Conservation (phyloP, 257 asterid genomes). For the Solanum pinnatisectum region DNA sequence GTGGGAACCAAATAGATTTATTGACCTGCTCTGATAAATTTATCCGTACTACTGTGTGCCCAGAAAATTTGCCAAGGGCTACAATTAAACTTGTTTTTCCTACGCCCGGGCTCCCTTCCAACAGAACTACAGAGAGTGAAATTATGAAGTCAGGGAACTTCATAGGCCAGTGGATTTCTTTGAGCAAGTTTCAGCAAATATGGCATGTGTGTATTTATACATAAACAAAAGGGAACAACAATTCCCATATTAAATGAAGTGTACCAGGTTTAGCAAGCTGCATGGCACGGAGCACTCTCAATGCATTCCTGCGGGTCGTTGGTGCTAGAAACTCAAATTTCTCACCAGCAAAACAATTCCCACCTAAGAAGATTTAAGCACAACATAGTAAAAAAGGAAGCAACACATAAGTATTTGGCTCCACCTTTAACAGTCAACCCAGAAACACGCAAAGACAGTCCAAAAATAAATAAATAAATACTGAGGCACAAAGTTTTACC, state of each 20-base stretch:
- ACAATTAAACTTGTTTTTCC: constrained; percentile 91
- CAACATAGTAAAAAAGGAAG: not conserved
- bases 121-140: constrained; percentile 45
- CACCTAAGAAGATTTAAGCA: constrained; percentile 35
- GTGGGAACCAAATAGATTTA: not conserved
- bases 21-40: constrained; percentile 95
- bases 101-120: constrained; percentile 99
- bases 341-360: constrained; percentile 21
- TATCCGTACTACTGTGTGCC: constrained; percentile 85
- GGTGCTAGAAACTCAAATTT: constrained; percentile 84
- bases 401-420: not conserved
- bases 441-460: not conserved
- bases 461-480: not conserved
- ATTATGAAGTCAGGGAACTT: constrained; percentile 16
- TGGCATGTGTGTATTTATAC: not conserved
- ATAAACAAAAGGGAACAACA: not conserved
- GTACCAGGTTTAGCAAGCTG: constrained; percentile 95
- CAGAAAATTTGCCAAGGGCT: constrained; percentile 87
- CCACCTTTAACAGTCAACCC: not conserved
- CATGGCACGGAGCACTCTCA: constrained; percentile 96
- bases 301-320: constrained; percentile 75
- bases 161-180: not conserved
- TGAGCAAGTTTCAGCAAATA: not conserved
- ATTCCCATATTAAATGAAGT: not conserved
- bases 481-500: not conserved